Base-by-base conservation (phyloP, 2,329 filamentous ascomycete species). In the Alternaria tenuissima region DNA sequence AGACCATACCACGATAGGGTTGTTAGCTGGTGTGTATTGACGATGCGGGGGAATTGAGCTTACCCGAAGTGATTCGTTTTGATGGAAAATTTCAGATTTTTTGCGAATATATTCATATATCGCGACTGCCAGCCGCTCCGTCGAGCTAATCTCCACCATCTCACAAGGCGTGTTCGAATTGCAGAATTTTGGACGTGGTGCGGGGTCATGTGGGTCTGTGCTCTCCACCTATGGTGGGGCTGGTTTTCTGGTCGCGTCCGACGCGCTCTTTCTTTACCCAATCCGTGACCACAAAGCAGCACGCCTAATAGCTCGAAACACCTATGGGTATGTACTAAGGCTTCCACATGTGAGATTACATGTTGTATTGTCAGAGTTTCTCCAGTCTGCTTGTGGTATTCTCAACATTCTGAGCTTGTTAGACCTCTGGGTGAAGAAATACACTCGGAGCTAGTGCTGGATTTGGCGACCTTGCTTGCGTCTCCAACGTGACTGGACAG, bases 1-100 rank as follows among this genome's bases (percentile, higher is more conserved):
- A 77, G 74, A 74, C 70, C 74, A 76, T 68, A 74, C 71, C 73
- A 74, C 28, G 28, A 30, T 30, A 1, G 28, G 28, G 28, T 11
- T 30, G 28, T 30, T 30, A 30, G 28, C 28, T 30, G 28, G 28
- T 30, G 28, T 30, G 28, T 30, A 30, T 30, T 30, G 28, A 30
- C 28, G 9, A 5, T 0, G 28, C 28, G 0, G 28, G 28, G 0
- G 28, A 9, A 30, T 30, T 30, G 28, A 30, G 28, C 28, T 30
- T 30, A 30, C 71, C 73, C 30, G 32, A 36, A 58, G 48, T 44
- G 58, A 63, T 60, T 51, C 66, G 57, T 42, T 49, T 69, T 66
- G 62, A 70, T 69, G 64, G 16, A 7, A 20, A 18, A 18, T 18
- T 18, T 18, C 18, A 18, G 18, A 18, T 18, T 18, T 18, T 18